Base-by-base conservation (phyloP, 2,329 filamentous ascomycete species). In the Diaporthe batatas region DNA sequence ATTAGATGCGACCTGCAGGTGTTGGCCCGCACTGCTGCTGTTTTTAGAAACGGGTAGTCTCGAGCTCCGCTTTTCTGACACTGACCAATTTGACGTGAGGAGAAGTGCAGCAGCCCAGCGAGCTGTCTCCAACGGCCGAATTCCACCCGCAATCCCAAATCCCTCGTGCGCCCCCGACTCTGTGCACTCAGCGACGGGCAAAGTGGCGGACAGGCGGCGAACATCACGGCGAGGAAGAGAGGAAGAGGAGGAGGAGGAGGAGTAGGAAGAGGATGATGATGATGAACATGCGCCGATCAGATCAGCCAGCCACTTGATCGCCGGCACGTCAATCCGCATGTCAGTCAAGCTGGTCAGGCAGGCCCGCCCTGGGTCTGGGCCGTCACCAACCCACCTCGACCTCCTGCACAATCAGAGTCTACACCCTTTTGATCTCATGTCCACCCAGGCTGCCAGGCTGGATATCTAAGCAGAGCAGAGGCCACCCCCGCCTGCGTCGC, bases 351-450 rank as follows among this genome's bases (percentile, higher is more conserved):
- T 14, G 36, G 14, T 36, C 62, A 65, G 25, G 21, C 44, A 53
- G 21, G 25, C 62, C 8, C 14, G 58, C 58, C 59, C 32, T 49
- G 62, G 23, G 36, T 18, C 23, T 49, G 42, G 42, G 29, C 59
- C 44, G 25, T 67, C 62, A 25, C 62, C 62, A 67, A 53, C 62
- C 62, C 62, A 67, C 62, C 44, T 21, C 32, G n/a, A 36, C 32
- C n/a, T 67, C 62, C 62, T 67, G 62, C 62, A 67, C 62, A 67
- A 67, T 67, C 32, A 64, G n/a, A n/a, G n/a, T n/a, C n/a, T 42
- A 14, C 47, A 12, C n/a, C 23, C 44, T 42, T 14, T 42, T 4
- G 39, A 42, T 42, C 12, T 47, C 47, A 47, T 64, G 25, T 32
- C 16, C 44, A 18, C 42, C 42, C 42, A 16, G 32, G 23, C 42